Conservation (phyloP, 225 moss, liverwort and hornwort species). For the Pleurozium schreberi region DNA sequence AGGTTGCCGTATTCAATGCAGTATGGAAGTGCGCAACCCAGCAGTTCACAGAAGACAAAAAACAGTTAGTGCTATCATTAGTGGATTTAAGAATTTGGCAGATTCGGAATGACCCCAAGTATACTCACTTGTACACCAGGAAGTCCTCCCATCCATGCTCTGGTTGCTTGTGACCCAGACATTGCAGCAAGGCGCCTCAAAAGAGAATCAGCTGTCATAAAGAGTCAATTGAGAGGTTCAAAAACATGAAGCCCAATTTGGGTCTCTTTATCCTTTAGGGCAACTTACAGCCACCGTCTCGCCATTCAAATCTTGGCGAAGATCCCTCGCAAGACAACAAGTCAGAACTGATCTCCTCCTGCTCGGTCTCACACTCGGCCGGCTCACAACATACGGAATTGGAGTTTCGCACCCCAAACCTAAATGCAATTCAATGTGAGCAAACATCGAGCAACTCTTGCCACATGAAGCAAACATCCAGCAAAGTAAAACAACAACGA, state of each 20-base stretch:
- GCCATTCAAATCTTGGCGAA: constrained; percentile 27
- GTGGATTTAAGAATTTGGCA: neutral
- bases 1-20: neutral
- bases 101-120: neutral
- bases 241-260: neutral
- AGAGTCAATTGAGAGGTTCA: neutral
- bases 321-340: neutral
- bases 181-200: constrained; percentile 63
- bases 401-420: neutral
- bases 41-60: neutral
- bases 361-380: neutral
- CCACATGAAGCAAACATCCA: neutral
- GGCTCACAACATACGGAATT: neutral
- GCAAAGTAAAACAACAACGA: neutral
- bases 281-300: constrained; percentile 42
- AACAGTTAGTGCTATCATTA: neutral
- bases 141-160: constrained; percentile 90
- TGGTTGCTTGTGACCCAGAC: constrained; percentile 59
- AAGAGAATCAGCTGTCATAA: constrained; percentile 52
- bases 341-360: neutral
- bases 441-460: neutral
- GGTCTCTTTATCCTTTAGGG: neutral
- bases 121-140: constrained; percentile 84
- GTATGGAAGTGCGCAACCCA: neutral
- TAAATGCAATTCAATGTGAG: neutral